phyloP scores from a whole-genome alignment of 129 eudicot species.

The Erigeron canadensis region DNA sequence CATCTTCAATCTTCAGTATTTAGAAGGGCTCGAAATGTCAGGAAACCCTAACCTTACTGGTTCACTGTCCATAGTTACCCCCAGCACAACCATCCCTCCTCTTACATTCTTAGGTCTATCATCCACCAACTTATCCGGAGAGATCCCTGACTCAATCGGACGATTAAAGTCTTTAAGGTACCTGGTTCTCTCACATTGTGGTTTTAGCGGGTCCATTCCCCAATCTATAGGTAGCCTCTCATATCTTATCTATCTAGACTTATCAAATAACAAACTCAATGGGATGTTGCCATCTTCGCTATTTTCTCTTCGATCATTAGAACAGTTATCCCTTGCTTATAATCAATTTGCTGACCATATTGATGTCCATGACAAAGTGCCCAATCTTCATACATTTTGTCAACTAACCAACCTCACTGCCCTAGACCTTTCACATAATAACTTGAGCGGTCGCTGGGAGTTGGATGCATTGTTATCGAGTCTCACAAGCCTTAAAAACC shows the following conservation, averaged over 20 bases:
- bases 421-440: neutral
- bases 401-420: neutral
- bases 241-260: neutral
- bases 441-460: neutral
- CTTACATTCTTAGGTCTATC: neutral
- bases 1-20: conserved; percentile 14
- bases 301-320: neutral
- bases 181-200: neutral
- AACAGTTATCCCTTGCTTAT: neutral
- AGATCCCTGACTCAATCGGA: neutral
- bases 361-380: neutral
- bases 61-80: neutral
- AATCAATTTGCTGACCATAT: neutral
- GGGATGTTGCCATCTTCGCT: neutral
- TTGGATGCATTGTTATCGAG: neutral
- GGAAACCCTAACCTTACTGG: neutral
- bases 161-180: neutral
- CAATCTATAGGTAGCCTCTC: neutral
- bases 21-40: neutral
- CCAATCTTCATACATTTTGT: neutral
- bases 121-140: neutral
- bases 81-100: neutral
- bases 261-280: neutral
- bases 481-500: neutral
- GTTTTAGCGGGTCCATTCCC: neutral